Percentiles rank a stretch among this genome's conserved stretches.
Evolutionary conservation across 192 early-diverging fungal genomes (phyloP).

Genomic region (Lobosporangium transversale): DNA sequence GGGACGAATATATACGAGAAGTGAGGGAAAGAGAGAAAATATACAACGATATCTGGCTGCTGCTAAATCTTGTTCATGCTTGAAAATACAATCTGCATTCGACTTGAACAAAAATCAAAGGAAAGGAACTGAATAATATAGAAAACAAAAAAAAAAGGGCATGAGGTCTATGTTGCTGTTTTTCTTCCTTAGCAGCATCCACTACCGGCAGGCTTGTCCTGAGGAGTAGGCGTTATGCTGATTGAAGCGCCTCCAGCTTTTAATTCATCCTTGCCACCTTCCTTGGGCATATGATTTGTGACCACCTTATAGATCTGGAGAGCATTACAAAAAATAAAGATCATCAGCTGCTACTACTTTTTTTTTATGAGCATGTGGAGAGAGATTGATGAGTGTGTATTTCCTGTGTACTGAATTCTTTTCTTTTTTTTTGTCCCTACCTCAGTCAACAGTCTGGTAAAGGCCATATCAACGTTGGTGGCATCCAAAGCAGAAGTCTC

Average conservation of each 20-base stretch:
- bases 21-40: slow-evolving; percentile 16
- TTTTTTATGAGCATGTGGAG: neutral
- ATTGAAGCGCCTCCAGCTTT: slow-evolving; percentile 54
- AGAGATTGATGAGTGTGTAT: neutral
- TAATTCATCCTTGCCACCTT: slow-evolving; percentile 55
- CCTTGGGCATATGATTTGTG: slow-evolving; percentile 51
- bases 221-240: slow-evolving; percentile 52
- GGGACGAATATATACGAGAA: no score
- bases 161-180: no score
- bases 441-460: slow-evolving; percentile 57
- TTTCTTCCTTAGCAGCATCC: slow-evolving; percentile 48
- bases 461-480: slow-evolving; percentile 89
- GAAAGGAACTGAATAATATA: neutral
- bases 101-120: neutral
- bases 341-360: no score
- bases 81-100: neutral
- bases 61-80: neutral
- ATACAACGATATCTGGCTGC: slow-evolving; percentile 1
- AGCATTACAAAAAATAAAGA: neutral
- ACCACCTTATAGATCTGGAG: slow-evolving; percentile 56
- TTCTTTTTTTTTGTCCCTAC: slow-evolving; percentile 14
- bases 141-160: neutral
- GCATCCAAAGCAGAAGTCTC: slow-evolving; percentile 84
- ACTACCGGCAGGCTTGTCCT: slow-evolving; percentile 51
- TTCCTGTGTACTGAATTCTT: neutral